Percentiles rank a stretch among this genome's conserved stretches.
These are phyloP conservation scores for Phaffia rhodozyma DNA, from an alignment of 1,284 basidiomycete species.

Conservation along the genomic window DNA sequence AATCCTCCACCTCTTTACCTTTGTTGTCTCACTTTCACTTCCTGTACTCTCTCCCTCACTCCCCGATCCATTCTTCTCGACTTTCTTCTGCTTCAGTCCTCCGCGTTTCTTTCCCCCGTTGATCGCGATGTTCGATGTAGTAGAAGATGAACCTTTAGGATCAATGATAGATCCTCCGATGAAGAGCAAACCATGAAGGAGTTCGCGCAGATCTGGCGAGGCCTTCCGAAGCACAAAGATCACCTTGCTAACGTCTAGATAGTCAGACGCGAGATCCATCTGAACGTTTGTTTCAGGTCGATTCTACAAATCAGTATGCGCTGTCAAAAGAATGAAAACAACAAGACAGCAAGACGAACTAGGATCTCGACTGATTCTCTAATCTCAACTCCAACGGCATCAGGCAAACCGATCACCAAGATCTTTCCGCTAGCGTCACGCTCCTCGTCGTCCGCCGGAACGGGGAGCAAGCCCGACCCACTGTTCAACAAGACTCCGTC, in stretches of 20 bases:
- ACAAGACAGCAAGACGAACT: background rate
- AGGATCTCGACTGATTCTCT: conserved; percentile 12
- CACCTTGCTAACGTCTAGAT: background rate
- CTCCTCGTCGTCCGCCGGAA: background rate
- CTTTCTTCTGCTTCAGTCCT: too few species aligned
- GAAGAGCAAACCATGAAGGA: conserved; percentile 15
- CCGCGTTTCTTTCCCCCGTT: too few species aligned
- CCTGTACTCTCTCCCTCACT: too few species aligned
- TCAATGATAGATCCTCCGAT: conserved; percentile 14
- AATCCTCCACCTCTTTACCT: too few species aligned
- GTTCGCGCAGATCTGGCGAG: conserved; percentile 11
- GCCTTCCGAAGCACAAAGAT: conserved; percentile 10
- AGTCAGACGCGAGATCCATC: conserved; percentile 16
- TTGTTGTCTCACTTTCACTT: too few species aligned
- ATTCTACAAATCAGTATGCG: background rate
- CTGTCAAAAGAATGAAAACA: background rate
- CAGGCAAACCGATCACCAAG: conserved; percentile 3
- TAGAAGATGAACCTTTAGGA: background rate
- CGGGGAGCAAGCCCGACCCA: background rate
- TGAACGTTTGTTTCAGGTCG: background rate
- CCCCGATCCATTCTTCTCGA: too few species aligned
- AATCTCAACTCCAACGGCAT: conserved; percentile 11
- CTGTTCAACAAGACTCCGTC: conserved; percentile 9
- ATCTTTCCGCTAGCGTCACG: background rate
- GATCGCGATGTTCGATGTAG: too few species aligned